Conservation (phyloP, 495 filamentous ascomycete genomes). For the Lineolata rhizophorae region DNA sequence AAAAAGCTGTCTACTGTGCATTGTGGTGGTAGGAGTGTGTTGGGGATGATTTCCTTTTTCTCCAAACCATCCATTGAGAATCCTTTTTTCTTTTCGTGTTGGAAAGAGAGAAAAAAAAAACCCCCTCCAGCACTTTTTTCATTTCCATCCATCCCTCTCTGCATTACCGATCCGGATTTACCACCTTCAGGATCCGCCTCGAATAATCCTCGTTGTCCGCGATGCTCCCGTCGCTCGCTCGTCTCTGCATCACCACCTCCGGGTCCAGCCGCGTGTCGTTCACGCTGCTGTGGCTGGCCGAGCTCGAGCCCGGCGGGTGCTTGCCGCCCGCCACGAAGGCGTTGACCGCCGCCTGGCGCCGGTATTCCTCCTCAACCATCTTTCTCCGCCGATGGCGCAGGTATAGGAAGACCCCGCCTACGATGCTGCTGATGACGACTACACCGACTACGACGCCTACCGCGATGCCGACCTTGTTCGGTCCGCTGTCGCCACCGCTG, state of each 20-base stretch:
- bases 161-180: neutral
- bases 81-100: no score
- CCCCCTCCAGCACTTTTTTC: no score
- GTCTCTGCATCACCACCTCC: constrained; percentile 55
- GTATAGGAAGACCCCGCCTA: constrained; percentile 51
- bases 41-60: no score
- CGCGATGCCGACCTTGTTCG: constrained; percentile 58
- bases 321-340: constrained; percentile 41
- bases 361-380: constrained; percentile 59
- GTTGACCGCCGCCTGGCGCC: constrained; percentile 46
- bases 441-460: constrained; percentile 77
- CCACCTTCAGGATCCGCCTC: constrained; percentile 76
- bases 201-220: constrained; percentile 97
- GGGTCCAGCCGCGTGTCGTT: constrained; percentile 76
- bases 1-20: no score
- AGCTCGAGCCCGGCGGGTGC: constrained; percentile 28
- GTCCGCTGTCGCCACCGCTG: constrained; percentile 13
- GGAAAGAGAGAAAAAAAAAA: no score
- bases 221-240: constrained; percentile 92
- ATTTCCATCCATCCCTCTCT: no score
- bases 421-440: constrained; percentile 39
- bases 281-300: constrained; percentile 31
- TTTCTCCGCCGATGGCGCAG: constrained; percentile 51
- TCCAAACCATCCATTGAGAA: no score
- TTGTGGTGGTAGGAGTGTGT: no score